phyloP scores from a whole-genome alignment of 768 basidiomycete genomes.

The Naematelia encephala region DNA sequence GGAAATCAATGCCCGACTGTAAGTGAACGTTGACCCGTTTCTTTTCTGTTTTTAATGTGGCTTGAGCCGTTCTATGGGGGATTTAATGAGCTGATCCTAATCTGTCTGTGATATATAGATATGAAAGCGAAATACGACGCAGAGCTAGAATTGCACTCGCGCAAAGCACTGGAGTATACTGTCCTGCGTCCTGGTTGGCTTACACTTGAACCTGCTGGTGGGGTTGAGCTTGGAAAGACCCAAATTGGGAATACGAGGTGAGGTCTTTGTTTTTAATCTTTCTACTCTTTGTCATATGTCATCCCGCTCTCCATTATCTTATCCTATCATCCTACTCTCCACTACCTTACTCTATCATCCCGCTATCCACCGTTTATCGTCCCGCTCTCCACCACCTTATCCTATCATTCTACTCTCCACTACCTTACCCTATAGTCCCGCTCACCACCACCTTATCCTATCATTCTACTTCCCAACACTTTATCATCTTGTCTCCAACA shows the following conservation, averaged over 20 bases:
- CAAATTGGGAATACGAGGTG: slow-evolving; percentile 56
- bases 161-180: slow-evolving; percentile 63
- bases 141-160: slow-evolving; percentile 54
- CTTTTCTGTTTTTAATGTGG: not conserved
- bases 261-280: slow-evolving; percentile 46
- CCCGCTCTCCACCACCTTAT: too few species aligned
- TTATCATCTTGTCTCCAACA: too few species aligned
- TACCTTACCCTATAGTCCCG: too few species aligned
- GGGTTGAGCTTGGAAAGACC: slow-evolving; percentile 59
- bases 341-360: too few species aligned
- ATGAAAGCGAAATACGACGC: slow-evolving; percentile 55
- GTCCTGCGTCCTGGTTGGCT: slow-evolving; percentile 66
- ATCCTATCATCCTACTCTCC: too few species aligned
- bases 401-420: too few species aligned
- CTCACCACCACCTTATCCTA: too few species aligned
- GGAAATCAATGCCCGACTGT: slow-evolving; percentile 55
- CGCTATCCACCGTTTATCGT: too few species aligned
- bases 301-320: too few species aligned
- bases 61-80: not conserved
- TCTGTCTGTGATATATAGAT: slow-evolving; percentile 28
- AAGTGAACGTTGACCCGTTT: slow-evolving; percentile 9
- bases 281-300: too few species aligned
- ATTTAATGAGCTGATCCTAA: too few species aligned
- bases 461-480: too few species aligned
- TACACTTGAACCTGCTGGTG: slow-evolving; percentile 57